Conservation (phyloP, 805 yeast species). For the Wickerhamomyces chaumierensis region DNA sequence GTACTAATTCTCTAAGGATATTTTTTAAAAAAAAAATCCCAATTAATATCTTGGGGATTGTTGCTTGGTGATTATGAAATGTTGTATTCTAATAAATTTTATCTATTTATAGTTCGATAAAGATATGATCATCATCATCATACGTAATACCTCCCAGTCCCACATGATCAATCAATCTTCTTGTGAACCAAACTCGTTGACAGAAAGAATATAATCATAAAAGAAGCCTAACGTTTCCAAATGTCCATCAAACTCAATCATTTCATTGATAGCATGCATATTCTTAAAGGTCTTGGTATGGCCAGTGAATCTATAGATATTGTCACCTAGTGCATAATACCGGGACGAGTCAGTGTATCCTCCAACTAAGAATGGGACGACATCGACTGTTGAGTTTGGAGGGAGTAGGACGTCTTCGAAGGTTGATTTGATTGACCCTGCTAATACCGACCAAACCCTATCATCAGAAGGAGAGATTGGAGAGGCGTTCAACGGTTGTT, state of each 20-base stretch:
- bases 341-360: conserved; percentile 55
- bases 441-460: conserved; percentile 12
- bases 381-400: conserved; percentile 5
- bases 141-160: too few species aligned
- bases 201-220: conserved; percentile 30
- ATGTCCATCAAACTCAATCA: conserved; percentile 42
- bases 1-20: too few species aligned
- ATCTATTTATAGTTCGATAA: too few species aligned
- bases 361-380: conserved; percentile 40
- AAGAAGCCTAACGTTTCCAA: conserved; percentile 45
- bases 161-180: too few species aligned
- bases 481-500: conserved; percentile 6
- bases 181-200: conserved; percentile 3
- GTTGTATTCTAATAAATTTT: too few species aligned
- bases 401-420: conserved; percentile 6
- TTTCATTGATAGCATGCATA: conserved; percentile 59
- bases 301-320: conserved; percentile 39
- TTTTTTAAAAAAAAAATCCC: too few species aligned
- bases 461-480: conserved; percentile 9
- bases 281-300: conserved; percentile 16
- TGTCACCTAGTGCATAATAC: conserved; percentile 43
- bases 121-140: too few species aligned
- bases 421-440: conserved; percentile 10
- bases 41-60: too few species aligned
- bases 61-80: too few species aligned